These are phyloP conservation scores for Chlorophyllum brunneum DNA, from an alignment of 768 basidiomycete species.

Conservation along the genomic window DNA sequence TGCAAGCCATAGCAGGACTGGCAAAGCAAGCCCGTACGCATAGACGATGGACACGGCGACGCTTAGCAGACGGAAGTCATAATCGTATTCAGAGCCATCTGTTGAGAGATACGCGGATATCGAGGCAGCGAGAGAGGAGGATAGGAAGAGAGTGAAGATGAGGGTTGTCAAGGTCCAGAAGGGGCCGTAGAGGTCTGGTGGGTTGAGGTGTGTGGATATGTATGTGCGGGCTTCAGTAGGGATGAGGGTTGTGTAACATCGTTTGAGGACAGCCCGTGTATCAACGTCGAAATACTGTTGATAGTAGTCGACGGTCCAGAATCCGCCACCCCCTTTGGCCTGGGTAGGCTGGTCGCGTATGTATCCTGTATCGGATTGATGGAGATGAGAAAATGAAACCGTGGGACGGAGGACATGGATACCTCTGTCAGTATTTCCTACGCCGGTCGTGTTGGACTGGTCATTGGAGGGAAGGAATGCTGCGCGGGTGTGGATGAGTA, in stretches of 20 bases:
- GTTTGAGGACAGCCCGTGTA: constrained; percentile 68
- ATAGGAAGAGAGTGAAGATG: constrained; percentile 89
- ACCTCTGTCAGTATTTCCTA: constrained; percentile 55
- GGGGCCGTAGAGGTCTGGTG: constrained; percentile 82
- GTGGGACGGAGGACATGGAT: constrained; percentile 12
- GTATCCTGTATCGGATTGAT: constrained; percentile 47
- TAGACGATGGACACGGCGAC: constrained; percentile 85
- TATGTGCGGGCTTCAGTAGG: constrained; percentile 60
- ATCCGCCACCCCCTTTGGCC: constrained; percentile 46
- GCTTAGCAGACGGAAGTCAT: constrained; percentile 83
- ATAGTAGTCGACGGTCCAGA: constrained; percentile 85
- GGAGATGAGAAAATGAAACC: background rate
- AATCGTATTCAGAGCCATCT: constrained; percentile 54
- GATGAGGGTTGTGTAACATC: constrained; percentile 77
- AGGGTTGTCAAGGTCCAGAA: constrained; percentile 98
- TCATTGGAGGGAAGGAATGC: constrained; percentile 55
- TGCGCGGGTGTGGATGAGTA: constrained; percentile 20
- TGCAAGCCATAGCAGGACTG: constrained; percentile 78
- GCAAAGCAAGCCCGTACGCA: constrained; percentile 79
- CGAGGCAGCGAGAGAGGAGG: constrained; percentile 86
- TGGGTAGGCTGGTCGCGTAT: constrained; percentile 48
- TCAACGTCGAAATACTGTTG: constrained; percentile 89
- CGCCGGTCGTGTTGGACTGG: constrained; percentile 29
- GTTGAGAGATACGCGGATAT: constrained; percentile 82
- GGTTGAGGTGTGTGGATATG: constrained; percentile 57